phyloP scores from a whole-genome alignment of 306 rosid genomes.

The Senna tora region DNA sequence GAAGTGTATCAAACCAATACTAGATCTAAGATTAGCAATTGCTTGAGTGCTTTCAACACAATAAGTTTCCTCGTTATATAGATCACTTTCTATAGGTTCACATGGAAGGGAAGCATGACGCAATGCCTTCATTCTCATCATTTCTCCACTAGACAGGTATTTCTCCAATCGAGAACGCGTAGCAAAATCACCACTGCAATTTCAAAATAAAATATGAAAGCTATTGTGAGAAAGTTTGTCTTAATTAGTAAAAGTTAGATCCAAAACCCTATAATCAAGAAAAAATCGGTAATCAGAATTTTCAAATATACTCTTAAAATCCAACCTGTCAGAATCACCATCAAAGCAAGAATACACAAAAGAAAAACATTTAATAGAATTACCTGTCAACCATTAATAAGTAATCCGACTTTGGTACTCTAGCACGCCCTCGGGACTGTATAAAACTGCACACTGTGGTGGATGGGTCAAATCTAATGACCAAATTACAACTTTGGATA shows the following conservation, averaged over 20 bases:
- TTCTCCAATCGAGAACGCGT: constrained; percentile 65
- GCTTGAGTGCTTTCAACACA: constrained; percentile 79
- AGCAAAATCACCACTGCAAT: constrained; percentile 63
- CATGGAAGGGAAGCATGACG: constrained; percentile 66
- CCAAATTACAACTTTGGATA: constrained; percentile 87
- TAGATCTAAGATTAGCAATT: constrained; percentile 62
- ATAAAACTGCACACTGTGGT: constrained; percentile 85
- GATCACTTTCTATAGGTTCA: constrained; percentile 48
- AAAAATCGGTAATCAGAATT: background rate
- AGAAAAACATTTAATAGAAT: background rate
- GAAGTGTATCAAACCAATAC: constrained; percentile 65
- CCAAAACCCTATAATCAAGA: background rate
- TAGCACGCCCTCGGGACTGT: constrained; percentile 93
- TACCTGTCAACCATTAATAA: constrained; percentile 80
- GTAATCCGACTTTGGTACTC: constrained; percentile 76
- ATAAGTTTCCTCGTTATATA: constrained; percentile 47
- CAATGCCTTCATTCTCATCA: constrained; percentile 75
- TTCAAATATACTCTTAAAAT: background rate
- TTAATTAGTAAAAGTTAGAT: background rate
- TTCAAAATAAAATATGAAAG: constrained; percentile 26
- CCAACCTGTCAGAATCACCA: background rate
- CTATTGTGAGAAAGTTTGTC: background rate
- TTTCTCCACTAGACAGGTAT: constrained; percentile 64
- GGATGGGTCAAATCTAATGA: constrained; percentile 84
- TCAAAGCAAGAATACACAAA: background rate